Evolutionary conservation across 1,284 basidiomycete genomes (phyloP).

Genomic region (Pterulicium gracile): DNA sequence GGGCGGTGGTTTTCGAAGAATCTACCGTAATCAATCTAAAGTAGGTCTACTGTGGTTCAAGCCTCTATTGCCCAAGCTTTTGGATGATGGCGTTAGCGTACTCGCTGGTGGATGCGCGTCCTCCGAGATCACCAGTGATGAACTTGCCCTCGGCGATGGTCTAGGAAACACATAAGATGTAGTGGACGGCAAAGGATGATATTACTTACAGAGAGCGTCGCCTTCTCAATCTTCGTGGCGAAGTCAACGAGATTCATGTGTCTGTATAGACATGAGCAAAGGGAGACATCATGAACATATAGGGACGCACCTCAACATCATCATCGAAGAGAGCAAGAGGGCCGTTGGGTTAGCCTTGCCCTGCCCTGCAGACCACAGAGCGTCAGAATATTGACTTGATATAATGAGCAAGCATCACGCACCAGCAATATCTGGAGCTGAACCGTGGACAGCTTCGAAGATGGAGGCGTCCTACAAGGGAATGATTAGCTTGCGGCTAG

Average conservation of each 20-base stretch:
- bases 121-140: conserved; percentile 90
- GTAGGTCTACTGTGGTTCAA: too few species aligned
- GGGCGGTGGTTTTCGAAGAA: too few species aligned
- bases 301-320: conserved; percentile 86
- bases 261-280: conserved; percentile 31
- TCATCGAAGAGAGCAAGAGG: conserved; percentile 85
- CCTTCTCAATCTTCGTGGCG: conserved; percentile 88
- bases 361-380: conserved; percentile 53
- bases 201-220: conserved; percentile 66
- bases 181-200: conserved; percentile 13
- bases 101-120: conserved; percentile 79
- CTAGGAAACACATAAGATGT: conserved; percentile 27
- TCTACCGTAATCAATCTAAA: too few species aligned
- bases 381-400: conserved; percentile 13
- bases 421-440: conserved; percentile 83
- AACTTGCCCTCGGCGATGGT: conserved; percentile 92
- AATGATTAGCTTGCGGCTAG: conserved; percentile 7
- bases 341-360: conserved; percentile 98
- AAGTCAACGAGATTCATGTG: conserved; percentile 90
- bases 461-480: conserved; percentile 89
- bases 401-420: conserved; percentile 13
- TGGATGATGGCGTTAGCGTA: conserved; percentile 83
- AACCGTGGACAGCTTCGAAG: conserved; percentile 99
- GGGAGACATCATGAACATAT: conserved; percentile 2
- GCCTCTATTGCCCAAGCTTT: conserved; percentile 40